Evolutionary conservation across 495 filamentous ascomycete species (phyloP), one percentile per base, ranked within the genome.

Genomic region (Staphylotrichum longicolle): DNA sequence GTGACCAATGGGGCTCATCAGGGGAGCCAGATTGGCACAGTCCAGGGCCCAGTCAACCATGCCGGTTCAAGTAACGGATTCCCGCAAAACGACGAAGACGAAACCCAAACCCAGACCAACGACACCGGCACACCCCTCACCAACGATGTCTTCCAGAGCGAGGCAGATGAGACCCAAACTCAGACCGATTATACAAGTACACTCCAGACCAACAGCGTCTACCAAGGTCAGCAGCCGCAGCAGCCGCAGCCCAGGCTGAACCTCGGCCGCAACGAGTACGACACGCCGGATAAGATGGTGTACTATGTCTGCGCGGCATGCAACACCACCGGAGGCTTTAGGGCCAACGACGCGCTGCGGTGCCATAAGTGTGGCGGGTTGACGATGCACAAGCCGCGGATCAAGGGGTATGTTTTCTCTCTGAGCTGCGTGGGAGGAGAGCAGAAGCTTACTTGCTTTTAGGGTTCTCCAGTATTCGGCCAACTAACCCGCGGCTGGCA

Each of bases 321-420:
- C 12, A 32, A 8, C 8, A 2, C 7, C 2, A 30, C 10, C 9
- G 12, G 9, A 4, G 34, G 55, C 3, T 49, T 48, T 44, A 20
- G 5, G 15, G 8, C 45, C 15, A 41, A 49, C 45, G 55, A 58
- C 20, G n/a, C 11, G 44, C 30, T 58, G 34, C 55, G 55, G 10
- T 58, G 55, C 45, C 11, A 14, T 2, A 49, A n/a, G 0, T 58
- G 55, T 15, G 55, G 55, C n/a, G 14, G 55, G 3, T 5, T 9
- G 45, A 41, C 35, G 14, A 39, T 58, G 44, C n/a, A 14, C 10
- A 58, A 58, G 55, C 33, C 34, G n/a, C 14, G 45, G 15, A 34
- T 41, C 15, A 58, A 58, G 45, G n/a, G 14, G 55, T 58, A 27
- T 1, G 50, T 40, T 53, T 40, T 42, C 8, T 42, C 4, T 32